These are phyloP conservation scores for Monascus purpureus DNA, from an alignment of 495 filamentous ascomycete genomes.

Conservation along the genomic window DNA sequence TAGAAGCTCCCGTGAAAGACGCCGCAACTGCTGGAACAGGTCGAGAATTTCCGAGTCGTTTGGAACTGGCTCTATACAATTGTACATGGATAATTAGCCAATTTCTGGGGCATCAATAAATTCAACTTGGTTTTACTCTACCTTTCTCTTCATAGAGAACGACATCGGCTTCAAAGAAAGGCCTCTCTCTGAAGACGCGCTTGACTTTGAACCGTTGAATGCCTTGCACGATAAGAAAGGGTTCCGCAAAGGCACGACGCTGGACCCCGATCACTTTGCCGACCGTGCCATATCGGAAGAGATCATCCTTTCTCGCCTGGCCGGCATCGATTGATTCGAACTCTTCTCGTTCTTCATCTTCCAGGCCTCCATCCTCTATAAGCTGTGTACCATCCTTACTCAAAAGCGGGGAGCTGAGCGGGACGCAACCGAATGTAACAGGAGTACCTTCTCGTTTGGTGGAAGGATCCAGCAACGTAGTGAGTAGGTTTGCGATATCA, in stretches of 20 bases:
- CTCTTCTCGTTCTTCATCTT: constrained; percentile 23
- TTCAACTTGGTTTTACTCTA: constrained; percentile 13
- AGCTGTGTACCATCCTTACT: constrained; percentile 56
- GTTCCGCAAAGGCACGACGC: constrained; percentile 61
- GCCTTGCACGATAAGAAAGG: constrained; percentile 76
- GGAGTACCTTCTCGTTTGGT: constrained; percentile 47
- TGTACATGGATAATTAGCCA: constrained; percentile 6
- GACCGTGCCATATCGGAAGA: constrained; percentile 63
- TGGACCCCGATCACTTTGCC: constrained; percentile 77
- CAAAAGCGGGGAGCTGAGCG: constrained; percentile 56
- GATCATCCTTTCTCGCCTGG: constrained; percentile 49
- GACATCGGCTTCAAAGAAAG: constrained; percentile 75
- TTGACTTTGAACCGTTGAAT: constrained; percentile 61
- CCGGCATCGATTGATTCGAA: constrained; percentile 40
- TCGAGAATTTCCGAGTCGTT: constrained; percentile 45
- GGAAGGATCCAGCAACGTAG: constrained; percentile 55
- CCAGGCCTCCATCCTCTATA: constrained; percentile 35
- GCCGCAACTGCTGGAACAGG: constrained; percentile 66
- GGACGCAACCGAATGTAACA: constrained; percentile 70
- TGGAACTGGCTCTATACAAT: constrained; percentile 21
- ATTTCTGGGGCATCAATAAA: neutral
- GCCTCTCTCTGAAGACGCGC: constrained; percentile 59
- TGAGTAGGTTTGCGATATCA: constrained; percentile 71
- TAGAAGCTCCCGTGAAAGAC: constrained; percentile 69
- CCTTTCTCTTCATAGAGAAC: constrained; percentile 45